Evolutionary conservation across 805 yeast species (phyloP), one percentile per base, ranked within the genome.

Genomic region (Myxozyma neotropica): DNA sequence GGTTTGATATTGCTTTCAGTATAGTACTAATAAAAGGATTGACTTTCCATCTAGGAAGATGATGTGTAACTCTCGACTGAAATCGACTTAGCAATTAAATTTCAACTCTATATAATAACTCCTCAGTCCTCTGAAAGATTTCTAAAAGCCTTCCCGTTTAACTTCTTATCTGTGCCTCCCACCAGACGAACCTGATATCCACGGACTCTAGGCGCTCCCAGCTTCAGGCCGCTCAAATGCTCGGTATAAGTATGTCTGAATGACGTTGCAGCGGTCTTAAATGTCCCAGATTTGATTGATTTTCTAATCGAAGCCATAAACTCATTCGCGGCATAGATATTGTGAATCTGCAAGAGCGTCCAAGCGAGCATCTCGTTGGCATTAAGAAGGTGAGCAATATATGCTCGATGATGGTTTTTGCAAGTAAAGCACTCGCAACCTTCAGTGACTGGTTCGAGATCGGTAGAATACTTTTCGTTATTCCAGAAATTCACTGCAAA

Each of bases 351-450:
- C 35, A 77, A 67, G 8, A 76, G 60, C 46, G 76, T 76, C 69
- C 76, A 73, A 1, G 78, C 78, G 24, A 77, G 70, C 80, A 77
- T 77, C 62, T 77, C 80, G 17, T 67, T 65, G 8, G 79, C 79
- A 35, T 72, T 58, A 31, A 77, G 68, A 26, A 77, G 65, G 59
- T 77, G 80, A 47, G 77, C 78, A n/a, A 77, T 57, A 61, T 77
- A 77, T 13, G 79, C 79, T 21, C 73, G 59, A 57, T 73, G 67
- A 50, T 74, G 73, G 3, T 38, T 51, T 36, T 29, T 53, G 59
- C 71, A 69, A 15, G 67, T 58, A 36, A 65, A 47, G 63, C 68
- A 49, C 50, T 59, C 33, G 62, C 67, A 53, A 35, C 53, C 57
- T 10, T 46, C 45, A 1, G 70, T 71, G 27, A 77, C 49, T 12